phyloP scores from a whole-genome alignment of 306 rosid species.

The Echinosophora koreensis region DNA sequence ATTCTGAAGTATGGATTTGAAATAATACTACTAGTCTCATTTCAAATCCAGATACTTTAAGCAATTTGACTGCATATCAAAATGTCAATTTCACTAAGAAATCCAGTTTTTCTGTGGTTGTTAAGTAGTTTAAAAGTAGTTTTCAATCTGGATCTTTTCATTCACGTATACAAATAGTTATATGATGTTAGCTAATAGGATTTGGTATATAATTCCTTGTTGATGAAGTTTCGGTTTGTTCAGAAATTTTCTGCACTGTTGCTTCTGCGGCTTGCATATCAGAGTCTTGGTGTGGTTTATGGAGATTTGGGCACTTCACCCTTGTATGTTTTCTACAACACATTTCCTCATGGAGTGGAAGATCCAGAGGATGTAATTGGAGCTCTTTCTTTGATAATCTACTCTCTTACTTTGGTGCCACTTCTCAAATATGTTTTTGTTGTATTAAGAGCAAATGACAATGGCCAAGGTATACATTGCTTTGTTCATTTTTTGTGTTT shows the following conservation, averaged over 20 bases:
- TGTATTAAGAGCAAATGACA: constrained; percentile 94
- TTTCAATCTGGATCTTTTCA: background rate
- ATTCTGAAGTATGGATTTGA: constrained; percentile 15
- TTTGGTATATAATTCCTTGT: constrained; percentile 42
- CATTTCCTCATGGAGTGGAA: constrained; percentile 75
- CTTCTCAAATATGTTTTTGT: constrained; percentile 91
- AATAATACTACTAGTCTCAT: background rate
- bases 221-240: constrained; percentile 51
- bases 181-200: constrained; percentile 17
- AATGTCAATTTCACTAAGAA: constrained; percentile 36
- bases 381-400: constrained; percentile 95
- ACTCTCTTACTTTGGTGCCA: constrained; percentile 94
- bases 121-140: background rate
- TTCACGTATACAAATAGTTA: constrained; percentile 24
- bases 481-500: constrained; percentile 42
- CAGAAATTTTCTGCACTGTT: constrained; percentile 86
- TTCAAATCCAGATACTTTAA: background rate
- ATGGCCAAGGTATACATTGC: constrained; percentile 89
- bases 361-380: constrained; percentile 90
- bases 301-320: constrained; percentile 99
- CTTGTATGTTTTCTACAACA: constrained; percentile 92
- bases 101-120: constrained; percentile 1
- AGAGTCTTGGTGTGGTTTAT: constrained; percentile 97
- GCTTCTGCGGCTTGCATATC: constrained; percentile 93
- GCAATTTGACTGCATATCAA: constrained; percentile 28